phyloP scores from a whole-genome alignment of 805 yeast genomes.

The Cyberlindnera veronae region DNA sequence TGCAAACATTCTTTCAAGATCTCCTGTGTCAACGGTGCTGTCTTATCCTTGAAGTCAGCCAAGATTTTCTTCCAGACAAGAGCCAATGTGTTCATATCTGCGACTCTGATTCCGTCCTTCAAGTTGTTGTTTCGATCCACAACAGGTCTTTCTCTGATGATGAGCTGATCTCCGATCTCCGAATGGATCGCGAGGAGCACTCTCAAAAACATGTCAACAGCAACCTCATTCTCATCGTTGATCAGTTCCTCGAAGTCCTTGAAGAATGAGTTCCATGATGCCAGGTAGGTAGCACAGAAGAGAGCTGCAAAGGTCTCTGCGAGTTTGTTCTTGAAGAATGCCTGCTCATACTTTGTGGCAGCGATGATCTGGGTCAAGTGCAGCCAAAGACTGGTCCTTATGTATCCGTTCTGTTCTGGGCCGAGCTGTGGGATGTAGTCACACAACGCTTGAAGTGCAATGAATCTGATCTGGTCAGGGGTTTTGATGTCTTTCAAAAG shows the following conservation, averaged over 20 bases:
- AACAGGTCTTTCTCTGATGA: conserved; percentile 59
- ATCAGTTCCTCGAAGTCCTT: conserved; percentile 42
- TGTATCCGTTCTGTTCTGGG: conserved; percentile 19
- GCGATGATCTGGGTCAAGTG: conserved; percentile 20
- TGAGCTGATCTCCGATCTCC: conserved; percentile 91
- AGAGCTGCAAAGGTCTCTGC: conserved; percentile 52
- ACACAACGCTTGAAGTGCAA: conserved; percentile 27
- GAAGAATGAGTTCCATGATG: conserved; percentile 49
- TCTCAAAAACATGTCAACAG: conserved; percentile 68
- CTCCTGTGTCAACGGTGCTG: conserved; percentile 34
- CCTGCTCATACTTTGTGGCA: conserved; percentile 31
- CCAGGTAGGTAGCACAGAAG: conserved; percentile 46
- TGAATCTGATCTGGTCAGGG: conserved; percentile 28
- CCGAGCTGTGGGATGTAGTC: conserved; percentile 24
- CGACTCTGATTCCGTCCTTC: conserved; percentile 77
- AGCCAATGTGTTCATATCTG: conserved; percentile 67
- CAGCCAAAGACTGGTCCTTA: conserved; percentile 23
- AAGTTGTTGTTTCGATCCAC: conserved; percentile 65
- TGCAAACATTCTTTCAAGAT: conserved; percentile 56
- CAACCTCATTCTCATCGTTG: conserved; percentile 28
- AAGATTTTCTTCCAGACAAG: conserved; percentile 65
- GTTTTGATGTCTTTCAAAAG: conserved; percentile 32
- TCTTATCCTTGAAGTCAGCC: conserved; percentile 31
- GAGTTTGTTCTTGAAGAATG: conserved; percentile 51
- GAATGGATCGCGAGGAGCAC: conserved; percentile 73